Evolutionary conservation across 305 asterid species (phyloP).

Genomic region (Fraxinus ornus): DNA sequence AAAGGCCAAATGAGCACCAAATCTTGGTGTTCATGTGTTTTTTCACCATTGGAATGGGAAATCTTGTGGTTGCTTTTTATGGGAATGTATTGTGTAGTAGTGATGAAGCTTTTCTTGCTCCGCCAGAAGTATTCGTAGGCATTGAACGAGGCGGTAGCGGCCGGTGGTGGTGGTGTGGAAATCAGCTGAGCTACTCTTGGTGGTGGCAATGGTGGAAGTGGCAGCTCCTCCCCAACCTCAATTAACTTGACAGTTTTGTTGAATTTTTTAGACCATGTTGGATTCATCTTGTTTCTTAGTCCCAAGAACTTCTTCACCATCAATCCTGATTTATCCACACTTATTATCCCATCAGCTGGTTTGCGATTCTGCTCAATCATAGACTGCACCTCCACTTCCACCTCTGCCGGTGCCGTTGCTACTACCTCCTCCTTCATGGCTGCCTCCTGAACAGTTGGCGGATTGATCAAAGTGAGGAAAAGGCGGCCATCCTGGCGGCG

Average conservation of each 20-base stretch:
- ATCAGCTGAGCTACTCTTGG: constrained; percentile 25
- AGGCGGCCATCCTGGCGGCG: constrained; percentile 68
- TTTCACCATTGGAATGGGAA: constrained; percentile 1
- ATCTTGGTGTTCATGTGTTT: constrained; percentile 29
- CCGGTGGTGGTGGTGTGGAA: constrained; percentile 29
- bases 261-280: constrained; percentile 39
- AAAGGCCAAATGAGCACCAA: constrained; percentile 35
- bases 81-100: neutral
- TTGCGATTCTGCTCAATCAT: constrained; percentile 23
- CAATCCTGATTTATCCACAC: constrained; percentile 37
- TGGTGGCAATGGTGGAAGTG: constrained; percentile 41
- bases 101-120: constrained; percentile 33
- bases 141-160: constrained; percentile 42
- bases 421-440: neutral
- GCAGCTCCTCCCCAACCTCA: neutral
- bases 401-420: neutral
- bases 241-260: constrained; percentile 28
- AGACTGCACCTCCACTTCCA: neutral
- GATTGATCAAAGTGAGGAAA: constrained; percentile 40
- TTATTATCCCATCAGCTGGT: constrained; percentile 33
- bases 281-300: constrained; percentile 37
- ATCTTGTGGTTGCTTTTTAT: constrained; percentile 23
- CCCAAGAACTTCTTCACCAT: constrained; percentile 44
- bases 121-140: constrained; percentile 76
- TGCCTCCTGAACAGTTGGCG: constrained; percentile 7